These are phyloP conservation scores for Dalbergia cochinchinensis DNA, from an alignment of 306 rosid species.

Conservation along the genomic window DNA sequence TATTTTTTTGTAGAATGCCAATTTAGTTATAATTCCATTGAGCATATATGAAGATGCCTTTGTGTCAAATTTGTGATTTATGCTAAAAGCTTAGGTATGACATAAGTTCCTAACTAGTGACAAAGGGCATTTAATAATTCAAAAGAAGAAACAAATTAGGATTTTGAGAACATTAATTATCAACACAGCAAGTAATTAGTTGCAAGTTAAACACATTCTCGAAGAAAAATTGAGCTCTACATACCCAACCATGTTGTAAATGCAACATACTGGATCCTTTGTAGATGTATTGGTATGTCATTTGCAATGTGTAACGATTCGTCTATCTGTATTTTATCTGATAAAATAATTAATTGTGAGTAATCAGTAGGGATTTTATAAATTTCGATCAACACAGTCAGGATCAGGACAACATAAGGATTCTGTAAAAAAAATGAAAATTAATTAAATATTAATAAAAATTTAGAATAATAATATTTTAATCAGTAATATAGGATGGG, in stretches of 20 bases:
- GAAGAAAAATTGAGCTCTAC: conserved; percentile 45
- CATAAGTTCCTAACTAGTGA: too few species aligned
- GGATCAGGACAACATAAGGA: too few species aligned
- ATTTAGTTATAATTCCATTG: conserved; percentile 6
- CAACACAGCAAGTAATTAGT: conserved; percentile 32
- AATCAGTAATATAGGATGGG: too few species aligned
- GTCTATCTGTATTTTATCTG: too few species aligned
- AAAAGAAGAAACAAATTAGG: neutral
- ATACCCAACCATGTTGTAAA: conserved; percentile 90
- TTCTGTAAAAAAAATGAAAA: too few species aligned
- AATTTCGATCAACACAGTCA: too few species aligned
- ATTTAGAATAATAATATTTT: too few species aligned
- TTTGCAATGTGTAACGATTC: too few species aligned
- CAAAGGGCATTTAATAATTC: neutral
- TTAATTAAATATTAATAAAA: too few species aligned
- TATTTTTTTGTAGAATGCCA: neutral
- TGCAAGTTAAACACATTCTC: conserved; percentile 39
- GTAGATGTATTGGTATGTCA: conserved; percentile 95
- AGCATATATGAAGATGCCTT: conserved; percentile 27
- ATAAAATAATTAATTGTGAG: too few species aligned
- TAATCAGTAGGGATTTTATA: too few species aligned
- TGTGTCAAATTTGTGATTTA: conserved; percentile 13
- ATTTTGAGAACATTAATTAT: conserved; percentile 24
- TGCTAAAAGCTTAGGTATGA: neutral
- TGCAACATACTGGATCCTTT: conserved; percentile 86